Conservation (phyloP, 306 rosid species). For the Glycine soja region DNA sequence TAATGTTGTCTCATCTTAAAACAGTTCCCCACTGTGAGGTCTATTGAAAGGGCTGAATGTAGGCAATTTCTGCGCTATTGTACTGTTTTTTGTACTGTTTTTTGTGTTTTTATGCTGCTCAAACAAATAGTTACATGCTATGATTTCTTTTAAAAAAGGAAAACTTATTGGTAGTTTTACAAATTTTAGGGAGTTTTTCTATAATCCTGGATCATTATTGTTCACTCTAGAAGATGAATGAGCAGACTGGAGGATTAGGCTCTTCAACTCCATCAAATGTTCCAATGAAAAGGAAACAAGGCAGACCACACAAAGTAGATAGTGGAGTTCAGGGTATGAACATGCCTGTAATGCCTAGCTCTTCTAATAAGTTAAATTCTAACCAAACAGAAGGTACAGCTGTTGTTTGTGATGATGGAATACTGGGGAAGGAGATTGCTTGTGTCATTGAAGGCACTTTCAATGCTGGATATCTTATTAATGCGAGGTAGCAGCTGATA, state of each 20-base stretch:
- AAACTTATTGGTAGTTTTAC: background rate
- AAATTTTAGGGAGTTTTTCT: constrained; percentile 11
- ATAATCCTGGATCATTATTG: background rate
- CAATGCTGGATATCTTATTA: constrained; percentile 60
- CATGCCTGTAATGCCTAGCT: constrained; percentile 11
- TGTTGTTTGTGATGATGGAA: constrained; percentile 39
- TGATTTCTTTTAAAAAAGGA: constrained; percentile 4
- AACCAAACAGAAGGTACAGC: constrained; percentile 32
- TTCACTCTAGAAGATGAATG: background rate
- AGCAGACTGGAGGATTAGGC: constrained; percentile 8
- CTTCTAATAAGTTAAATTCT: constrained; percentile 44
- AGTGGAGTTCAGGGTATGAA: constrained; percentile 35
- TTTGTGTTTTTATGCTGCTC: no score
- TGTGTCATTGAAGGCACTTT: constrained; percentile 54
- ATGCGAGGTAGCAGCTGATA: constrained; percentile 52
- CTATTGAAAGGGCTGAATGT: background rate
- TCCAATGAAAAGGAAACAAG: constrained; percentile 62
- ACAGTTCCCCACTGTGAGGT: background rate
- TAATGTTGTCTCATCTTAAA: background rate
- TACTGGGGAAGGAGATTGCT: constrained; percentile 58
- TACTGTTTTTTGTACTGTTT: background rate
- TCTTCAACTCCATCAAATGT: constrained; percentile 35
- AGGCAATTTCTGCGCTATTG: background rate
- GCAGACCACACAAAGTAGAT: constrained; percentile 63
- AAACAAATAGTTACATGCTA: background rate